Evolutionary conservation across 192 early-diverging fungal genomes (phyloP).

Genomic region (Coemansia sp.): DNA sequence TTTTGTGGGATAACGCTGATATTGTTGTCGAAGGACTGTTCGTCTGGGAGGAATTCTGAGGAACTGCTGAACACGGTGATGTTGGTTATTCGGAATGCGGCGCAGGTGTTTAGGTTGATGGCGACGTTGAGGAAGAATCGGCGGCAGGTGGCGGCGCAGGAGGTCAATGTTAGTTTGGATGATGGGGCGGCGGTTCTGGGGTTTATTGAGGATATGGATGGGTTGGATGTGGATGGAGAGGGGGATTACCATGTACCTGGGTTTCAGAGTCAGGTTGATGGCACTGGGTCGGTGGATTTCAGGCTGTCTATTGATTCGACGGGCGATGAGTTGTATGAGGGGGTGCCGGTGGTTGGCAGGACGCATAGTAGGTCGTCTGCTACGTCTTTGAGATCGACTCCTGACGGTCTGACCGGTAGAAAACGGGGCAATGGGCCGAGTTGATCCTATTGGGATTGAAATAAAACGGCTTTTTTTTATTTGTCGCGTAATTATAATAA

Average conservation of each 20-base stretch:
- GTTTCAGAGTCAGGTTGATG: not conserved
- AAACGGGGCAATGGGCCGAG: slow-evolving; percentile 10
- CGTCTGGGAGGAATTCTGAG: slow-evolving; percentile 60
- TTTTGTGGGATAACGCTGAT: slow-evolving; percentile 69
- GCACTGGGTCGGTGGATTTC: slow-evolving; percentile 18
- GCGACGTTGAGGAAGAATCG: slow-evolving; percentile 63
- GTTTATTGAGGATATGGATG: slow-evolving; percentile 45
- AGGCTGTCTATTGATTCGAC: slow-evolving; percentile 47
- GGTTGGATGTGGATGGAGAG: slow-evolving; percentile 17
- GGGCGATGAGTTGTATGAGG: slow-evolving; percentile 9
- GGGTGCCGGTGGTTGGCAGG: slow-evolving; percentile 5
- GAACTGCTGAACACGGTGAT: slow-evolving; percentile 69
- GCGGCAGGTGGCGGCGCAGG: slow-evolving; percentile 35
- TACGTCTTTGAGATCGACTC: slow-evolving; percentile 23
- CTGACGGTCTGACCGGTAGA: slow-evolving; percentile 28
- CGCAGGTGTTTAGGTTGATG: slow-evolving; percentile 66
- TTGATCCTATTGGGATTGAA: not conserved
- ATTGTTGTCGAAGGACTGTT: slow-evolving; percentile 65
- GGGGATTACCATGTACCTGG: slow-evolving; percentile 27
- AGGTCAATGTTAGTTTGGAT: slow-evolving; percentile 30
- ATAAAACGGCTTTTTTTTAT: not conserved
- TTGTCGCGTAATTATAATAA: not conserved
- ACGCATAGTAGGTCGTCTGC: slow-evolving; percentile 44
- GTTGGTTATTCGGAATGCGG: slow-evolving; percentile 68
- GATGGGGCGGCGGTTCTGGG: slow-evolving; percentile 32